A percentile compares a stretch with the other conserved stretches of the same genome.
phyloP scores from a whole-genome alignment of 768 basidiomycete genomes.

The Mrakia frigida region DNA sequence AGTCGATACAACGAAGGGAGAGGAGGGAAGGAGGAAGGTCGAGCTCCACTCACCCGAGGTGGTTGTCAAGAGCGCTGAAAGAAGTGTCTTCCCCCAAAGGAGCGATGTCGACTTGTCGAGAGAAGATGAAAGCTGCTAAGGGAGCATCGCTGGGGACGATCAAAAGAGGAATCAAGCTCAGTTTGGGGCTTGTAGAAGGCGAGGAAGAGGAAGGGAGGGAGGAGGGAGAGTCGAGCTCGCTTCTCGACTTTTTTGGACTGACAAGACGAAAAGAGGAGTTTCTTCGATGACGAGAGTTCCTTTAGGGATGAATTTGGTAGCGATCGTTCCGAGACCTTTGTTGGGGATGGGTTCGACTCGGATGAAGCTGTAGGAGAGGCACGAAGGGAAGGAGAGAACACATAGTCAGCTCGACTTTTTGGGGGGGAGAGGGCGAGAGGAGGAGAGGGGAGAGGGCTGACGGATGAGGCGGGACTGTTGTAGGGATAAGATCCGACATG shows the following conservation, averaged over 20 bases:
- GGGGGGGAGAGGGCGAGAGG: background rate
- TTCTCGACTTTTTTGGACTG: background rate
- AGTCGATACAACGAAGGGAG: background rate
- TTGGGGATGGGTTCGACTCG: conserved; percentile 18
- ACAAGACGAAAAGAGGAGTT: conserved; percentile 30
- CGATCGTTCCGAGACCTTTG: conserved; percentile 30
- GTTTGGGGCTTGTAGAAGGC: too few relatives aligned
- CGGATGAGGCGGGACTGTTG: conserved; percentile 16
- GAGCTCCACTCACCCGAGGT: conserved; percentile 29
- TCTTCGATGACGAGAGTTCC: conserved; percentile 31
- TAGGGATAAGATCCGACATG: background rate
- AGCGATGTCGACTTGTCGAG: conserved; percentile 21
- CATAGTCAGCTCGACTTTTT: background rate
- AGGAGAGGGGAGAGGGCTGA: background rate
- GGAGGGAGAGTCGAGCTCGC: background rate
- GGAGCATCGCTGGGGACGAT: conserved; percentile 20
- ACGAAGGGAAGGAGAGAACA: background rate
- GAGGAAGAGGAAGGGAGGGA: too few relatives aligned
- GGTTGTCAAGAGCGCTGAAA: conserved; percentile 20
- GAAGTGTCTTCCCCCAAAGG: conserved; percentile 19
- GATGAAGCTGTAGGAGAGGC: conserved; percentile 12
- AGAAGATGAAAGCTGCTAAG: conserved; percentile 28
- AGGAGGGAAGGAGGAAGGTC: background rate
- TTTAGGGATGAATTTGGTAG: conserved; percentile 9
- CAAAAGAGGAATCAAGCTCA: too few relatives aligned